Evolutionary conservation across 768 basidiomycete species (phyloP).

Genomic region (Serendipita indica): DNA sequence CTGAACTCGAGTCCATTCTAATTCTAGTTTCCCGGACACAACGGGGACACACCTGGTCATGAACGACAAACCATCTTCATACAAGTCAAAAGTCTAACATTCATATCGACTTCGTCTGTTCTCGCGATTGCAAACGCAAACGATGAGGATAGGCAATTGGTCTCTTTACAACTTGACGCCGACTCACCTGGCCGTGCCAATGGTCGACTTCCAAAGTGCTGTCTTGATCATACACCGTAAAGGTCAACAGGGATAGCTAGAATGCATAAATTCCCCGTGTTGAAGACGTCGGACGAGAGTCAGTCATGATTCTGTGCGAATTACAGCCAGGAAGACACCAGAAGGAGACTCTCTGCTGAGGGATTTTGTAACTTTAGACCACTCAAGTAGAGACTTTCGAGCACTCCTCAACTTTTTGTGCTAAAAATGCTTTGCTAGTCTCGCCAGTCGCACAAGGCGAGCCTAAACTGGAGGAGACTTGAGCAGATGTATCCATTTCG

Average conservation of each 20-base stretch:
- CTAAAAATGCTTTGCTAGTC: not conserved
- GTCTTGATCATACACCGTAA: constrained; percentile 59
- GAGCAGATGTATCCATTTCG: constrained; percentile 10
- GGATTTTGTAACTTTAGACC: constrained; percentile 43
- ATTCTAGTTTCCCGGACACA: no score
- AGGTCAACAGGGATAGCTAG: constrained; percentile 69
- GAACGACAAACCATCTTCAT: no score
- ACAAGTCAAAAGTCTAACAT: constrained; percentile 64
- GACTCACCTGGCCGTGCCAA: constrained; percentile 21
- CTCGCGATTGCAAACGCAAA: constrained; percentile 39
- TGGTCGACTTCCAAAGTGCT: constrained; percentile 44
- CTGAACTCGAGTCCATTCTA: no score
- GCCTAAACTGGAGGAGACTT: constrained; percentile 1
- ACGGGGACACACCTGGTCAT: no score
- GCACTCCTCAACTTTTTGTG: not conserved
- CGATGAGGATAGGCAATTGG: constrained; percentile 20
- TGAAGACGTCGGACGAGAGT: constrained; percentile 70
- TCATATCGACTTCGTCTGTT: constrained; percentile 69
- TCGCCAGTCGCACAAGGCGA: no score
- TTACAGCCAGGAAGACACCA: constrained; percentile 72
- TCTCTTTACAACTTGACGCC: constrained; percentile 16
- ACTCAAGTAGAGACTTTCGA: constrained; percentile 7
- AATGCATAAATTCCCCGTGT: constrained; percentile 63
- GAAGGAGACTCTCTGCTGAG: constrained; percentile 40
- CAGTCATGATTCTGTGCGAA: constrained; percentile 81